A percentile compares a stretch with the other conserved stretches of the same genome.
Evolutionary conservation across 257 asterid genomes (phyloP).

Genomic region (Ilex aquifolium): DNA sequence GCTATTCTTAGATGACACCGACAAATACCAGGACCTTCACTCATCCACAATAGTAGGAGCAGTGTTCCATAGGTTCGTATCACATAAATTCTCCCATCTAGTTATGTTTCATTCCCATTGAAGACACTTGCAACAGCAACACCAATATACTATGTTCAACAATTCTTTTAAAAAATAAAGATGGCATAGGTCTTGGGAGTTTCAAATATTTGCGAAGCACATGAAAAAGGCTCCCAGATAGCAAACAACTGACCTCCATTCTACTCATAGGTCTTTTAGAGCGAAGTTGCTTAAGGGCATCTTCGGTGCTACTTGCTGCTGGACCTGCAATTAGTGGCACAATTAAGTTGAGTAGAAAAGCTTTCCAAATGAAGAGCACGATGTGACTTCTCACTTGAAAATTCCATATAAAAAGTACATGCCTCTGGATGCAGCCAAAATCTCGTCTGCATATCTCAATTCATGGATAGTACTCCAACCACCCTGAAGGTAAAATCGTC

Average conservation of each 20-base stretch:
- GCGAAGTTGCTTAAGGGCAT: slow-evolving; percentile 75
- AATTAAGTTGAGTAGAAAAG: not conserved
- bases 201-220: not conserved
- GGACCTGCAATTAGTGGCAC: slow-evolving; percentile 27
- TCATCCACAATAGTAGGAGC: too few relatives aligned
- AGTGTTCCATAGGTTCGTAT: too few relatives aligned
- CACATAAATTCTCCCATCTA: too few relatives aligned
- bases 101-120: too few relatives aligned
- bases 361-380: not conserved
- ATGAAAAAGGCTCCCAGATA: not conserved
- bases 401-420: slow-evolving; percentile 11
- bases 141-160: too few relatives aligned
- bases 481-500: slow-evolving; percentile 35
- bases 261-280: slow-evolving; percentile 74
- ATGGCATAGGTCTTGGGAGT: too few relatives aligned
- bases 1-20: too few relatives aligned
- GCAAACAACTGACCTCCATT: slow-evolving; percentile 48
- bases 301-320: slow-evolving; percentile 61
- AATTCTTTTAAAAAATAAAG: too few relatives aligned
- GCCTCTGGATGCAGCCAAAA: slow-evolving; percentile 43
- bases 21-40: too few relatives aligned
- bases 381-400: slow-evolving; percentile 7
- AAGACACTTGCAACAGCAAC: too few relatives aligned
- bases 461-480: slow-evolving; percentile 58
- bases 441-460: slow-evolving; percentile 45